A percentile compares a stretch with the other conserved stretches of the same genome.
Conservation (phyloP, 2,329 filamentous ascomycete genomes). For the Aspergillus sp. region DNA sequence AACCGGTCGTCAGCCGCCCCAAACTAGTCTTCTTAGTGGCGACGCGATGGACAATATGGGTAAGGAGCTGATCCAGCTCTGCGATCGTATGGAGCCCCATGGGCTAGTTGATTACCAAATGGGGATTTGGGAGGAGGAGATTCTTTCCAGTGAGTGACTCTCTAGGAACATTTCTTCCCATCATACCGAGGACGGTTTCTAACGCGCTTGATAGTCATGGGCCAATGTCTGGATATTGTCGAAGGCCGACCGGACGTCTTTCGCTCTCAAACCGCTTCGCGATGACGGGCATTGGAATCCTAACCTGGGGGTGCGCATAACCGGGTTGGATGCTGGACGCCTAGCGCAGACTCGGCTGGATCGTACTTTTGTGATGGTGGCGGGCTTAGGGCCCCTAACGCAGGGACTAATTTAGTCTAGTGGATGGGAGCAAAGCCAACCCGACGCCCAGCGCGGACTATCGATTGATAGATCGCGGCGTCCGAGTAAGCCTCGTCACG, state of each 20-base stretch:
- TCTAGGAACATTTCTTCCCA: neutral
- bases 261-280: constrained; percentile 25
- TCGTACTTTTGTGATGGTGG: constrained; percentile 10
- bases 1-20: constrained; percentile 59
- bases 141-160: constrained; percentile 70
- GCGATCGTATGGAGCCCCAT: constrained; percentile 83
- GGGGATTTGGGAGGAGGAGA: constrained; percentile 93
- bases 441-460: constrained; percentile 14
- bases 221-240: constrained; percentile 56
- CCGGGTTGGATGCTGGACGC: neutral
- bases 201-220: constrained; percentile 46
- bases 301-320: neutral
- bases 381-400: constrained; percentile 6
- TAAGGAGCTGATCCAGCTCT: constrained; percentile 76
- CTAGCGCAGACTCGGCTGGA: constrained; percentile 8
- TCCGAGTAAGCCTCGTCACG: neutral
- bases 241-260: constrained; percentile 40
- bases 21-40: constrained; percentile 65
- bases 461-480: constrained; percentile 17
- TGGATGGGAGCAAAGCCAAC: constrained; percentile 5
- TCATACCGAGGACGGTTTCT: neutral
- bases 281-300: constrained; percentile 24
- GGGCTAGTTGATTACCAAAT: constrained; percentile 98
- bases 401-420: constrained; percentile 19
- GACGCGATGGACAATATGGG: constrained; percentile 77